Conservation (phyloP, 1,139 yeast species). For the Geotrichum fermentans region DNA sequence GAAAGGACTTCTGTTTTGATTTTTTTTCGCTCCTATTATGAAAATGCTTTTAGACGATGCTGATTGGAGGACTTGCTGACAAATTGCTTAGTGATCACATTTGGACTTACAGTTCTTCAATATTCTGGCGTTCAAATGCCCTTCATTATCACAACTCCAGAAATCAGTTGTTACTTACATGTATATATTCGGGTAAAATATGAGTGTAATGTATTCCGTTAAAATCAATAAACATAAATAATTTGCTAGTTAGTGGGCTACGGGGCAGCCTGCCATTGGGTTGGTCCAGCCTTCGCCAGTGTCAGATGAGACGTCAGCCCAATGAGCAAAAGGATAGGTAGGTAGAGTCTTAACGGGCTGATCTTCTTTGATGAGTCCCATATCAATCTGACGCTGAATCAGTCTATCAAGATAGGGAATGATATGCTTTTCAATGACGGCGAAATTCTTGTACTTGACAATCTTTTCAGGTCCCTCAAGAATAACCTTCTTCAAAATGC, state of each 20-base stretch:
- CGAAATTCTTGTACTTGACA: constrained; percentile 58
- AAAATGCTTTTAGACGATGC: background rate
- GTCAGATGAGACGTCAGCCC: constrained; percentile 27
- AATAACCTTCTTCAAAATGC: constrained; percentile 55
- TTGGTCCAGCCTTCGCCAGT: constrained; percentile 30
- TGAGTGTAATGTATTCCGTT: background rate
- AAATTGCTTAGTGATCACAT: too few species aligned
- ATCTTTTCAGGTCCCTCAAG: constrained; percentile 65
- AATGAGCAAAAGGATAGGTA: constrained; percentile 57
- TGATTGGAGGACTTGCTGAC: background rate
- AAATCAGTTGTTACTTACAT: too few species aligned
- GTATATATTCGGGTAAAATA: too few species aligned
- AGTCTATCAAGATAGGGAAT: constrained; percentile 53
- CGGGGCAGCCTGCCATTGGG: constrained; percentile 20
- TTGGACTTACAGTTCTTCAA: too few species aligned
- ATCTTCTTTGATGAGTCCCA: constrained; percentile 52
- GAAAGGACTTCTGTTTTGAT: too few species aligned
- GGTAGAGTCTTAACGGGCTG: constrained; percentile 58
- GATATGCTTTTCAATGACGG: constrained; percentile 53
- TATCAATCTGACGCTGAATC: constrained; percentile 52
- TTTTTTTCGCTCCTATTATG: background rate
- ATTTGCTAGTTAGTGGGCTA: background rate
- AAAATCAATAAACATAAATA: constrained; percentile 1
- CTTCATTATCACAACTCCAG: too few species aligned
- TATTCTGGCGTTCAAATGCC: too few species aligned